A percentile compares a stretch with the other conserved stretches of the same genome.
These are phyloP conservation scores for Oenanthe sinensis DNA, from an alignment of 129 eudicot genomes.

Conservation along the genomic window DNA sequence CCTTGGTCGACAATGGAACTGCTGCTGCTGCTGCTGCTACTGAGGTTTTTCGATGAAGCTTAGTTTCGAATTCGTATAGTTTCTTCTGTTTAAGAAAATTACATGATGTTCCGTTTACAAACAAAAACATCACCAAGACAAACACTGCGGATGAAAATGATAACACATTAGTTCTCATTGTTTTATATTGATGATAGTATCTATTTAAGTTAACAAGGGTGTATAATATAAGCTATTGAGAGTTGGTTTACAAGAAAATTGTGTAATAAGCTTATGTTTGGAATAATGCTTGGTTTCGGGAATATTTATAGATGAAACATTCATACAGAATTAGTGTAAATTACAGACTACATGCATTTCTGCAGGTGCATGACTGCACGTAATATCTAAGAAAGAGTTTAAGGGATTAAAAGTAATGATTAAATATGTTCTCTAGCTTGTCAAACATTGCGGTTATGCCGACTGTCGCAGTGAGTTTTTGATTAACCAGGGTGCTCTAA, in stretches of 20 bases:
- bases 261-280: background rate
- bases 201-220: background rate
- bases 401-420: background rate
- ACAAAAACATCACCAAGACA: background rate
- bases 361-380: background rate
- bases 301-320: background rate
- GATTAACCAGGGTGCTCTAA: background rate
- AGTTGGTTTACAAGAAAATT: background rate
- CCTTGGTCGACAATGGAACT: constrained; percentile 12
- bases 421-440: background rate
- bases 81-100: constrained; percentile 29
- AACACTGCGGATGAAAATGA: background rate
- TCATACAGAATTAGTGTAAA: background rate
- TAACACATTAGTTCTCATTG: background rate
- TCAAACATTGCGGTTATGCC: background rate
- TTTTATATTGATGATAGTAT: background rate
- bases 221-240: too few relatives aligned
- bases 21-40: constrained; percentile 14
- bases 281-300: background rate
- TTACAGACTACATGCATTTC: background rate
- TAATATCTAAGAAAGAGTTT: background rate
- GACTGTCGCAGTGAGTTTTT: background rate
- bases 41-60: constrained; percentile 24
- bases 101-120: constrained; percentile 21
- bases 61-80: constrained; percentile 37